phyloP scores from a whole-genome alignment of 345 rosid species.

The sweet orange (Citrus sinensis) region DNA sequence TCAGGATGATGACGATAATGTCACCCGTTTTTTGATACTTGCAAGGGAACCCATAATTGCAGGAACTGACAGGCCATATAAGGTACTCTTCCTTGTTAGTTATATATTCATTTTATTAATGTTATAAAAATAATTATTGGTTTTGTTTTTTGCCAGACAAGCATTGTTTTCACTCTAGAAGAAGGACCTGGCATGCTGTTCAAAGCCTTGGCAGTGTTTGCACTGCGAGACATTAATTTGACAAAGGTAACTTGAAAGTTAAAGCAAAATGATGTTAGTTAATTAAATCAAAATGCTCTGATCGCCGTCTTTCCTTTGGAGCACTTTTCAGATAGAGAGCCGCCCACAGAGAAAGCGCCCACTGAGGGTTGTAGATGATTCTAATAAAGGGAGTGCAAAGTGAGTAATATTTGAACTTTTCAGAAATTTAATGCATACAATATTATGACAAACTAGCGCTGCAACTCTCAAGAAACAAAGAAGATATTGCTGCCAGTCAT shows the following conservation, averaged over 20 bases:
- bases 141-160: constrained; percentile 52
- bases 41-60: constrained; percentile 91
- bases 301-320: neutral
- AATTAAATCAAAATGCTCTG: neutral
- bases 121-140: neutral
- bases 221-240: constrained; percentile 75
- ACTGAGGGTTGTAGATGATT: constrained; percentile 74
- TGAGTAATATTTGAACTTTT: constrained; percentile 26
- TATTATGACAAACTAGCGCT: neutral
- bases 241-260: constrained; percentile 50
- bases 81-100: constrained; percentile 39
- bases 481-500: neutral
- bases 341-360: constrained; percentile 80
- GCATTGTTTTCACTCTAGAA: constrained; percentile 92
- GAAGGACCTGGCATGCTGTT: constrained; percentile 92
- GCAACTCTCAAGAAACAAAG: neutral
- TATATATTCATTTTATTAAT: neutral
- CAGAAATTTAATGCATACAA: neutral
- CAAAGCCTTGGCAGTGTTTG: constrained; percentile 90
- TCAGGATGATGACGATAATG: constrained; percentile 72
- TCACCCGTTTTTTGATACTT: constrained; percentile 88
- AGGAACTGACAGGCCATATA: constrained; percentile 58
- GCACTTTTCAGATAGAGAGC: constrained; percentile 71
- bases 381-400: constrained; percentile 77
- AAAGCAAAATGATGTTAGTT: neutral